Conservation (phyloP, 441 rosid species). For the Cnidoscolus chayamansa region DNA sequence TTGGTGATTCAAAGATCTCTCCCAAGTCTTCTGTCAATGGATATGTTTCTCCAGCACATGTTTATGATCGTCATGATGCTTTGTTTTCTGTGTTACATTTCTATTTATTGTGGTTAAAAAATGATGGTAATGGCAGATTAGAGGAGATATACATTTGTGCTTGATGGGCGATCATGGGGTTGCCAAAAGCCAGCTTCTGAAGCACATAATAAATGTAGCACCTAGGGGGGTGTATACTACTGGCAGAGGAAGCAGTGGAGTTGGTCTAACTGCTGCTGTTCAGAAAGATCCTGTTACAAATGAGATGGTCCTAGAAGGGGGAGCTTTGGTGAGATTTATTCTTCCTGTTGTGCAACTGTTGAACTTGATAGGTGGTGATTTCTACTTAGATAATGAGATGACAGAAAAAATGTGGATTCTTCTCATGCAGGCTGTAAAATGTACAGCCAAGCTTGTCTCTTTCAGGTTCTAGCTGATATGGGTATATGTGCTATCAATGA, state of each 20-base stretch:
- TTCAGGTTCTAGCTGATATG: constrained; percentile 98
- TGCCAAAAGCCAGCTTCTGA: constrained; percentile 99
- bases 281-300: constrained; percentile 96
- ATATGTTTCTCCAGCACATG: neutral
- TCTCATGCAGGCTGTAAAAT: constrained; percentile 5
- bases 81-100: neutral
- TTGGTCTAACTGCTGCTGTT: constrained; percentile 99
- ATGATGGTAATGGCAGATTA: constrained; percentile 54
- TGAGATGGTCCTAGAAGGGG: constrained; percentile 99
- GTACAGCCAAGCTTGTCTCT: constrained; percentile 16
- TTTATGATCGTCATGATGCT: neutral
- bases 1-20: constrained; percentile 3
- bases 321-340: constrained; percentile 78
- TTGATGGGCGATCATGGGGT: constrained; percentile 99
- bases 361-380: neutral
- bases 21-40: neutral
- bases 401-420: constrained; percentile 4
- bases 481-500: constrained; percentile 99
- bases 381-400: neutral
- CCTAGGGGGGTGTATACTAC: constrained; percentile 98
- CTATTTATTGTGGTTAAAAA: neutral
- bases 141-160: constrained; percentile 97
- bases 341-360: constrained; percentile 15
- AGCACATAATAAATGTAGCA: constrained; percentile 97
- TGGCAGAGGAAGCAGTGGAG: constrained; percentile 99